Evolutionary conservation across 208 protist species (phyloP), one percentile per base, ranked within the genome.

Genomic region (Leishmania tropica): DNA sequence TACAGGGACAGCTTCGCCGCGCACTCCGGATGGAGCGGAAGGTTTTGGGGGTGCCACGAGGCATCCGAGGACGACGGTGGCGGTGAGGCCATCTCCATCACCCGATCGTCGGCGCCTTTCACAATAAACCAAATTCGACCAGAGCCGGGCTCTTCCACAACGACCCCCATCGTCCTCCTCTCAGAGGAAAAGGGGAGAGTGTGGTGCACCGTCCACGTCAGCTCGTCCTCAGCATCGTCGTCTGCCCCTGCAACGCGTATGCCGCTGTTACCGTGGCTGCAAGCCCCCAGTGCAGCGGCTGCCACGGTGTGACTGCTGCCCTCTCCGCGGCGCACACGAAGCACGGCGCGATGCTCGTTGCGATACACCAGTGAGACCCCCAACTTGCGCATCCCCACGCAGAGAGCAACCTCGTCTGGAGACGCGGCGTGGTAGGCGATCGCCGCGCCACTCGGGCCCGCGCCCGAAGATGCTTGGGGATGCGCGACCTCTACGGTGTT

Each of bases 371-470:
- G 81, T 31, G 79, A 72, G 17, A 98, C 89, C 37, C 90, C 87
- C 0, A 98, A 80, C 42, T 88, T 81, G 6, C 80, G 81, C 56
- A 92, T 89, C 47, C 93, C 97, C 31, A 73, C 73, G 76, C 98
- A 97, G 24, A 99, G 87, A n/a, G 97, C 97, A 47, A 94, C 90
- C 84, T 99, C 98, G 83, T 99, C 98, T 10, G 98, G 98, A n/a
- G 96, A 99, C 31, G 96, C 86, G 24, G 94, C 88, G 80, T 97
- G 89, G 85, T 98, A 98, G 40, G 37, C 67, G 42, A 92, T 68
- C 21, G 10, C 68, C 13, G 56, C 10, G 11, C 8, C 37, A 19
- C 19, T 67, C 21, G 53, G 31, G 47, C 37, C 19, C 8, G 31
- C 45, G 31, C 21, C 51, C 13, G 51, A 3, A 7, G 80, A 64